phyloP scores from a whole-genome alignment of 352 stramenopile genomes.

The Aphanomyces stellatus region DNA sequence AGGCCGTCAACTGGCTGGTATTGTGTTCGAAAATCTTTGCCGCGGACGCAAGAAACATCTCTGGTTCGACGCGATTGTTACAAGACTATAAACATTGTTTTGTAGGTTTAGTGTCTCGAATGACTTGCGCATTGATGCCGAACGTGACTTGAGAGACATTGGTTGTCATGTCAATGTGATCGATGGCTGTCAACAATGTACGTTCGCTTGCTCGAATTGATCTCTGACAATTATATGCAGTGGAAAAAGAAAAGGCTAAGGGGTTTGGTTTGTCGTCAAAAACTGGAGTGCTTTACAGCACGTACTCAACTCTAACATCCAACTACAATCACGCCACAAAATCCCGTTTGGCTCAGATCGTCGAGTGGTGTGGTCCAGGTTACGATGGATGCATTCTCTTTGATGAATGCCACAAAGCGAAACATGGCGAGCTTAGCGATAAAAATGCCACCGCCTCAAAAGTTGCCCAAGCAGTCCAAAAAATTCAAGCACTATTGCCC shows the following conservation, averaged over 20 bases:
- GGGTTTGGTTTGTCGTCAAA: slow-evolving; percentile 25
- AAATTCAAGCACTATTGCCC: slow-evolving; percentile 45
- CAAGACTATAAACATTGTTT: background rate
- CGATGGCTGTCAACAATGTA: slow-evolving; percentile 22
- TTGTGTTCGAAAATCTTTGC: slow-evolving; percentile 48
- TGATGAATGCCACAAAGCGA: slow-evolving; percentile 68
- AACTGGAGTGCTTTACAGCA: slow-evolving; percentile 46
- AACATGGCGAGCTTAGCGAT: slow-evolving; percentile 40
- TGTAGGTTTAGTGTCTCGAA: slow-evolving; percentile 40
- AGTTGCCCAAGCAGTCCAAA: slow-evolving; percentile 41
- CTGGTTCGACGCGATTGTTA: slow-evolving; percentile 29
- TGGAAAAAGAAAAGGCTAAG: slow-evolving; percentile 20
- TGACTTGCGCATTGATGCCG: slow-evolving; percentile 56
- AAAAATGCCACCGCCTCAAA: slow-evolving; percentile 27
- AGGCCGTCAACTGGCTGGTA: slow-evolving; percentile 55
- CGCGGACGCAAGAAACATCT: slow-evolving; percentile 47
- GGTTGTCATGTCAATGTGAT: slow-evolving; percentile 22
- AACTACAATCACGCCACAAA: slow-evolving; percentile 25
- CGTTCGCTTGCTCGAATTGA: too few species aligned
- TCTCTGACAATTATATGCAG: too few species aligned
- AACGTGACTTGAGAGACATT: slow-evolving; percentile 36
- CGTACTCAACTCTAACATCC: slow-evolving; percentile 39
- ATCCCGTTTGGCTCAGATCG: slow-evolving; percentile 50
- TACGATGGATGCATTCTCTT: slow-evolving; percentile 53
- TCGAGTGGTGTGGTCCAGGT: slow-evolving; percentile 36